phyloP scores from a whole-genome alignment of 495 filamentous ascomycete genomes.

The Lasiosphaeris hirsuta region DNA sequence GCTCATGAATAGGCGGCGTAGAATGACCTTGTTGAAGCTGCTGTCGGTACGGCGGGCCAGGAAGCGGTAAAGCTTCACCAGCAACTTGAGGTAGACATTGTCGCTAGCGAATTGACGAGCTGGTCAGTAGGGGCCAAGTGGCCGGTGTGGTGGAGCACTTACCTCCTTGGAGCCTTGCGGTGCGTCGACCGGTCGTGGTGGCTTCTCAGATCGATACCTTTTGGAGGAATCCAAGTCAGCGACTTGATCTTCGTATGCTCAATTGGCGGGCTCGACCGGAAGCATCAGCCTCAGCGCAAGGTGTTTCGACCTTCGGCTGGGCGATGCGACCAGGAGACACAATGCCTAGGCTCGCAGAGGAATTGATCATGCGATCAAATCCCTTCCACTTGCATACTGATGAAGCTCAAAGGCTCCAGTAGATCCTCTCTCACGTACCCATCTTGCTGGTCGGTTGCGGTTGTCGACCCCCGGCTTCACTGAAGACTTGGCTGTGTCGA shows the following conservation, averaged over 20 bases:
- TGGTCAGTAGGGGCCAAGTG: background rate
- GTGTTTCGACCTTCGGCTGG: background rate
- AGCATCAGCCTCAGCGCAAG: background rate
- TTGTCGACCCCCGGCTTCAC: background rate
- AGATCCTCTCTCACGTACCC: conserved; percentile 14
- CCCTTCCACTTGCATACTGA: conserved; percentile 5
- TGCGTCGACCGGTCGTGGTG: conserved; percentile 85
- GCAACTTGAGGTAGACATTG: conserved; percentile 94
- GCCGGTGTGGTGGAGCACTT: background rate
- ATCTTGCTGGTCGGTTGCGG: conserved; percentile 1
- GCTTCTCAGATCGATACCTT: conserved; percentile 66
- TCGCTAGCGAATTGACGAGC: conserved; percentile 48
- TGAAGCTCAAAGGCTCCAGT: background rate
- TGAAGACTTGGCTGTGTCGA: background rate
- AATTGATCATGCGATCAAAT: background rate
- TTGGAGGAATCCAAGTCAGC: background rate
- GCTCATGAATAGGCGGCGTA: conserved; percentile 95
- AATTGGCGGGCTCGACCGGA: conserved; percentile 5
- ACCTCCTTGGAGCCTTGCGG: conserved; percentile 85
- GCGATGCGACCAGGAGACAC: background rate
- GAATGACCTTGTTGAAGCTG: conserved; percentile 93
- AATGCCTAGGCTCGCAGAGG: background rate
- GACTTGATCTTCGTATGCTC: conserved; percentile 8
- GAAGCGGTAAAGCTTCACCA: conserved; percentile 99
- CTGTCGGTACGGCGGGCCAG: conserved; percentile 93